Evolutionary conservation across 1,284 basidiomycete genomes (phyloP), one percentile per base, ranked within the genome.

Genomic region (Malassezia japonica): DNA sequence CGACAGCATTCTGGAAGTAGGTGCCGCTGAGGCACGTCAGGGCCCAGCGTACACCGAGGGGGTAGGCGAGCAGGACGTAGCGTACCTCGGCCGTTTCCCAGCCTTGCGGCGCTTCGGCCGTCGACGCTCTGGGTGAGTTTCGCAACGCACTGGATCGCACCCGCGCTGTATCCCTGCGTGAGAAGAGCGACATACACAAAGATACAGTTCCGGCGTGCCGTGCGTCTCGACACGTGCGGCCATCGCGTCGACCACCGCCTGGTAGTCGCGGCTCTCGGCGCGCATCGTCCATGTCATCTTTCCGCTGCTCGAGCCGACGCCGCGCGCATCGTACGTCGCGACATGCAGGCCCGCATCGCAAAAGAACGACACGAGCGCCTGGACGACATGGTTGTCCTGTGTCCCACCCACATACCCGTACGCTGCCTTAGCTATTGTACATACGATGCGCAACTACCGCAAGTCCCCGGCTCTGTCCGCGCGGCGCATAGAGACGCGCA

Each of bases 11-110:
- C 18, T 37, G 23, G 16, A 45, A 51, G 24, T 24, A 23, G 4
- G 7, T 4, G 16, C 36, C 29, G 23, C 34, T 34, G 6, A 55
- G 40, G 12, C 42, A 42, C 13, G 52, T 49, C 4, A 59, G 47
- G 7, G 42, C 36, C 56, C 56, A 59, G 10, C 46, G 45, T 5
- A 59, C 46, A n/a, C 46, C 53, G 10, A 50, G 29, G 3, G 56
- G 56, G 36, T 59, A 59, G 1, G 56, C 36, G 10, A 59, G 20
- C 8, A 59, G 46, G 6, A 59, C 18, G 36, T 59, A 56, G 23
- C 29, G 45, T 12, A 34, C 24, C 3, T 2, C 7, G 4, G 42
- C 45, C 6, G 20, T 15, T 1, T 24, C 20, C 51, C 37, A 57
- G 16, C 21, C 21, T 6, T 15, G 15, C 16, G 38, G 29, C 27